A percentile compares a stretch with the other conserved stretches of the same genome.
phyloP scores from a whole-genome alignment of 2,329 filamentous ascomycete genomes.

The Pseudogymnoascus sp. region DNA sequence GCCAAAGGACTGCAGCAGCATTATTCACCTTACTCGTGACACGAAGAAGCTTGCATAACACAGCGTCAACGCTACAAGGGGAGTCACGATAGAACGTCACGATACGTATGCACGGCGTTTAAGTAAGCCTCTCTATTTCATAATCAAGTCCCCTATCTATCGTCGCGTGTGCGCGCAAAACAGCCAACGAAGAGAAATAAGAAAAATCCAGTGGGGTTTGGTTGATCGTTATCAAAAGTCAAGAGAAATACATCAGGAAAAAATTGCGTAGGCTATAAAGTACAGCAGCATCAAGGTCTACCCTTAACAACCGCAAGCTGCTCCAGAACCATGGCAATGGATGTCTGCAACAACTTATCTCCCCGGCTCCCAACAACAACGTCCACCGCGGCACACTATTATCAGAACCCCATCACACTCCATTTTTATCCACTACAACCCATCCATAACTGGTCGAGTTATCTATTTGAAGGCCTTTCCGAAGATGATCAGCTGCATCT shows the following conservation, averaged over 20 bases:
- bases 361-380: constrained; percentile 16
- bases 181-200: constrained; percentile 8
- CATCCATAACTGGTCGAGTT: constrained; percentile 15
- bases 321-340: constrained; percentile 29
- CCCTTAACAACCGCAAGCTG: constrained; percentile 26
- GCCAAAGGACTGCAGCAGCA: neutral
- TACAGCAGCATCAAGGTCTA: constrained; percentile 27
- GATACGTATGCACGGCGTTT: neutral
- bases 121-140: constrained; percentile 6
- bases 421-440: constrained; percentile 20
- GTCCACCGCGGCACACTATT: constrained; percentile 15
- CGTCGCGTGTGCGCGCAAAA: constrained; percentile 9
- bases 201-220: neutral
- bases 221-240: constrained; percentile 3
- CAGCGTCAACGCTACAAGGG: neutral
- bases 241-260: constrained; percentile 27
- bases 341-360: constrained; percentile 25
- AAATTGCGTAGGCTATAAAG: constrained; percentile 32
- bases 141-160: constrained; percentile 14
- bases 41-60: neutral
- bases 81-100: neutral
- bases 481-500: constrained; percentile 98
- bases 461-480: constrained; percentile 92
- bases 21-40: neutral
- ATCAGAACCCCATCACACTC: constrained; percentile 15